Evolutionary conservation across 495 filamentous ascomycete genomes (phyloP), one percentile per base, ranked within the genome.

Genomic region (Talaromyces nanjingensis): DNA sequence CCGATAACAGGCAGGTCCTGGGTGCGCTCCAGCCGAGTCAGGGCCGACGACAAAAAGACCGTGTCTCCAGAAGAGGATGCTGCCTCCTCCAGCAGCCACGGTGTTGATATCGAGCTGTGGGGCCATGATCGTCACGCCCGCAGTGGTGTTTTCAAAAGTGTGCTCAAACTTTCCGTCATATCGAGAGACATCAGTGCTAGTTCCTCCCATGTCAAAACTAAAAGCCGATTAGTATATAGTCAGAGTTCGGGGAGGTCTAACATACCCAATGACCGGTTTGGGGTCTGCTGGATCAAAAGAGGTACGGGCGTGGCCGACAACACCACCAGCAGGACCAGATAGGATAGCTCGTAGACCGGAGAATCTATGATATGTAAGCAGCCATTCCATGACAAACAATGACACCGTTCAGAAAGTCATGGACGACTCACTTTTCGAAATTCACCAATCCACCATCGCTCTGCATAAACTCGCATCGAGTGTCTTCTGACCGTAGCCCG

Each of bases 81-180:
- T 96, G 14, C 93, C 93, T 59, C 93, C 93, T 34, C 93, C 93
- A 20, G 93, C 93, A 20, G 93, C 93, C 29, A 98, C 93, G 0
- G 94, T 98, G 74, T 98, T 98, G 76, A 98, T 98, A 76, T 98
- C 94, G 1, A 98, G 85, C 69, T 98, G 94, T 0, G 94, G 94
- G 0, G 89, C 92, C 68, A 97, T 93, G 34, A 98, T 96, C 0
- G 92, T 92, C 5, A 98, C 91, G 29, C 94, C 94, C 1, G 94
- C 94, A 1, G 96, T 96, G 1, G 93, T 97, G 2, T 93, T 97
- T 70, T 96, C 94, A 65, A 98, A 98, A 0, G 97, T 94, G 72
- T 98, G 94, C 63, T 98, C 94, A 70, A 96, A 92, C 59, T 93
- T 83, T 14, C 94, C 93, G 45, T 93, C 94, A 68, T 94, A 98